Base-by-base conservation (phyloP, 1,284 basidiomycete genomes). In the Cystobasidium pallidum region DNA sequence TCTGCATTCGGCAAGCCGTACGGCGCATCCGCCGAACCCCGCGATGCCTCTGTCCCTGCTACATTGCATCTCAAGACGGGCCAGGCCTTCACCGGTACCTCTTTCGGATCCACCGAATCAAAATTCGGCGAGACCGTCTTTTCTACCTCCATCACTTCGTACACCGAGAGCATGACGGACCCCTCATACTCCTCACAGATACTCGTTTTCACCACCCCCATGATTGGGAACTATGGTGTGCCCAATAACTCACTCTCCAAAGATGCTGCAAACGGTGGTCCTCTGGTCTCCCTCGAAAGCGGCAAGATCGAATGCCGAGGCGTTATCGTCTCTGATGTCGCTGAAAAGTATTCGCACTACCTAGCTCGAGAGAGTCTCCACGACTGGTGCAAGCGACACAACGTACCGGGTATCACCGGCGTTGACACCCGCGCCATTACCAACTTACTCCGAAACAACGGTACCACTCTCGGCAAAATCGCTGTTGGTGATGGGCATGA, bases 151-250 rank as follows among this genome's bases (percentile, higher is more conserved):
- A 99, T 99, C 81, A 99, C 96, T 7, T 96, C 93, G 67, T 99
- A 99, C 83, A 98, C 94, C 68, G 96, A 99, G 83, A 97, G 94
- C 17, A 96, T 99, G 92, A 99, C 95, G 57, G 95, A 99, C 81
- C 95, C 95, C 6, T 99, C 96, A 10, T 99, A 99, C 83, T 91
- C 92, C 43, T 91, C 93, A 66, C 96, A 99, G 83, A 93, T 99
- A 78, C 87, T 99, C 74, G 94, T 98, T 73, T 99, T 99, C 84
- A 99, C 95, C 32, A 91, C 94, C 3, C 95, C 96, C 28, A 87
- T 99, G 82, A 97, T 99, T 77, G 96, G 96, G 62, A 99, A 99
- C 82, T 99, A 99, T 80, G 95, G 96, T 75, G 94, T 99, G 2
- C 95, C 95, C 11, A 79, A 81, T 65, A 99, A 99, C 82, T 74